Evolutionary conservation across 2,329 filamentous ascomycete species (phyloP).

Genomic region (Fonsecaea nubica): DNA sequence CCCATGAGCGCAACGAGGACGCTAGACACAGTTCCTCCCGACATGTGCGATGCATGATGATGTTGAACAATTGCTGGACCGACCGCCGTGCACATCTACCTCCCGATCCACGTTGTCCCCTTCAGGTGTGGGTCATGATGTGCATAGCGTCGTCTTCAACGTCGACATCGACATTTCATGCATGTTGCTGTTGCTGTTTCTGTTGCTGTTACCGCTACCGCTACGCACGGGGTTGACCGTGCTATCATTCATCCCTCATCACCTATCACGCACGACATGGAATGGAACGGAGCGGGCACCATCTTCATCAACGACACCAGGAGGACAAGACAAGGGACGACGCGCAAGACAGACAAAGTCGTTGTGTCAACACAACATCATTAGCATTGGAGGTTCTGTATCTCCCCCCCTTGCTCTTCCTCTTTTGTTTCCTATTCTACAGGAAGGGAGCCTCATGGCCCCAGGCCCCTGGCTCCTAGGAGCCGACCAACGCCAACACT

Average conservation of each 20-base stretch:
- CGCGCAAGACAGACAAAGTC: background rate
- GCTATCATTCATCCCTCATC: background rate
- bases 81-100: too few species aligned
- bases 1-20: too few species aligned
- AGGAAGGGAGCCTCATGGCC: background rate
- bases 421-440: constrained; percentile 3
- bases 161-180: too few species aligned
- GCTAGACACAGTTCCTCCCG: too few species aligned
- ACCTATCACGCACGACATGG: background rate
- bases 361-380: constrained; percentile 10
- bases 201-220: too few species aligned
- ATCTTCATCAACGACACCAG: background rate
- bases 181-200: too few species aligned
- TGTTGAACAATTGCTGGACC: too few species aligned
- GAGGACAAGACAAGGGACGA: background rate
- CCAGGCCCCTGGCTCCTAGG: background rate
- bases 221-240: too few species aligned
- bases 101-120: too few species aligned
- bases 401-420: background rate
- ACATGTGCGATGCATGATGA: too few species aligned
- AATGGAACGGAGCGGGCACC: background rate
- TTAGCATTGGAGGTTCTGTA: constrained; percentile 14
- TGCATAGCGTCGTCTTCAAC: too few species aligned
- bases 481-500: constrained; percentile 11
- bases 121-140: too few species aligned